Conservation (phyloP, 169 alveolate genomes). For the Plasmodium yoelii region DNA sequence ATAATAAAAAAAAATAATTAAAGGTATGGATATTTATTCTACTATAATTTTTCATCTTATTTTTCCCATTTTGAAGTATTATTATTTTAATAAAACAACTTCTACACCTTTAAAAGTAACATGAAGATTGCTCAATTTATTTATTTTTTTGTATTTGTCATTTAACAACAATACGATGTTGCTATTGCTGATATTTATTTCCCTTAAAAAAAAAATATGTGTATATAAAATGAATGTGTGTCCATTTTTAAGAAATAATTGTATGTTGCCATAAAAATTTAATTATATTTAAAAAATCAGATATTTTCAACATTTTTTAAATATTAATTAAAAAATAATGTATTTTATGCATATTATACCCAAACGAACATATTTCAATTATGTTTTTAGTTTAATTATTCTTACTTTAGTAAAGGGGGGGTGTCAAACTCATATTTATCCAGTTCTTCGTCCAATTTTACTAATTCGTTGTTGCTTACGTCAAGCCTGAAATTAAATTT, state of each 20-base stretch:
- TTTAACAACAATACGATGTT: slow-evolving; percentile 40
- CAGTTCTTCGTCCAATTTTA: slow-evolving; percentile 39
- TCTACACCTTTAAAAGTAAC: neutral
- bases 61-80: neutral
- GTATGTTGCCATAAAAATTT: neutral
- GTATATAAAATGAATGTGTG: slow-evolving; percentile 10
- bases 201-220: slow-evolving; percentile 27
- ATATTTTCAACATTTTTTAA: neutral
- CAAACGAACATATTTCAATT: neutral
- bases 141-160: slow-evolving; percentile 37
- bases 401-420: slow-evolving; percentile 59
- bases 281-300: neutral
- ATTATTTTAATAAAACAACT: slow-evolving; percentile 31
- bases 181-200: slow-evolving; percentile 53
- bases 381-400: neutral
- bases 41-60: neutral
- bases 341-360: neutral
- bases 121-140: slow-evolving; percentile 22
- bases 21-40: neutral
- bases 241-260: too few species aligned
- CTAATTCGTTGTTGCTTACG: slow-evolving; percentile 52
- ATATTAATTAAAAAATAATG: neutral
- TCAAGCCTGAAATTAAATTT: slow-evolving; percentile 40
- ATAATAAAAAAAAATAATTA: neutral
- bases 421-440: slow-evolving; percentile 31